Conservation (phyloP, 208 protist species). For the Leishmania tarentolae region DNA sequence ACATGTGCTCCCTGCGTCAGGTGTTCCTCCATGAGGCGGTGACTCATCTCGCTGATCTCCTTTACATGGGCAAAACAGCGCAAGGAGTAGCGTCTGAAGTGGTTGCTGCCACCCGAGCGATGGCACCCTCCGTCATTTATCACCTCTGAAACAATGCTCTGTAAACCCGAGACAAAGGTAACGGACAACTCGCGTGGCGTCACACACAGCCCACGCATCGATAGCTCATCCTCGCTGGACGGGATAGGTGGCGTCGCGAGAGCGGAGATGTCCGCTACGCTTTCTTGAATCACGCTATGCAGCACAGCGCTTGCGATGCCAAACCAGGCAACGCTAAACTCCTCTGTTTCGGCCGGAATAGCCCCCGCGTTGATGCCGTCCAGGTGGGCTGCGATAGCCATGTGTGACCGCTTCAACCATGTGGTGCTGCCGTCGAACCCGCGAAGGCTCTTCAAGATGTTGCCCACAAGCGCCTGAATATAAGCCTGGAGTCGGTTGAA, state of each 20-base stretch:
- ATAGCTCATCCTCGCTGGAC: not conserved
- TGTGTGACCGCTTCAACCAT: conserved; percentile 30
- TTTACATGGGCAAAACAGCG: conserved; percentile 17
- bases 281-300: conserved; percentile 25
- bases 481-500: conserved; percentile 17
- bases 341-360: conserved; percentile 29
- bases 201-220: not conserved
- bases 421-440: conserved; percentile 34
- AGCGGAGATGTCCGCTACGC: conserved; percentile 12
- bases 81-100: conserved; percentile 29
- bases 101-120: conserved; percentile 5
- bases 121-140: conserved; percentile 33
- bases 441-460: conserved; percentile 28
- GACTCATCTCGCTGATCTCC: conserved; percentile 31
- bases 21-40: conserved; percentile 37
- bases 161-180: conserved; percentile 29
- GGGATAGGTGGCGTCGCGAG: not conserved
- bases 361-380: conserved; percentile 13
- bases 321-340: conserved; percentile 47
- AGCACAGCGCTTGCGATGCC: conserved; percentile 38
- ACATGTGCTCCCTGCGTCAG: conserved; percentile 23
- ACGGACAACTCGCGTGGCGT: conserved; percentile 24
- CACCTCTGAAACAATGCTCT: conserved; percentile 33
- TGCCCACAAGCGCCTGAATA: conserved; percentile 22
- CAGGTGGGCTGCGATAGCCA: conserved; percentile 22